Base-by-base conservation (phyloP, 2,329 filamentous ascomycete species). In the Ophiostoma triangulosporum region DNA sequence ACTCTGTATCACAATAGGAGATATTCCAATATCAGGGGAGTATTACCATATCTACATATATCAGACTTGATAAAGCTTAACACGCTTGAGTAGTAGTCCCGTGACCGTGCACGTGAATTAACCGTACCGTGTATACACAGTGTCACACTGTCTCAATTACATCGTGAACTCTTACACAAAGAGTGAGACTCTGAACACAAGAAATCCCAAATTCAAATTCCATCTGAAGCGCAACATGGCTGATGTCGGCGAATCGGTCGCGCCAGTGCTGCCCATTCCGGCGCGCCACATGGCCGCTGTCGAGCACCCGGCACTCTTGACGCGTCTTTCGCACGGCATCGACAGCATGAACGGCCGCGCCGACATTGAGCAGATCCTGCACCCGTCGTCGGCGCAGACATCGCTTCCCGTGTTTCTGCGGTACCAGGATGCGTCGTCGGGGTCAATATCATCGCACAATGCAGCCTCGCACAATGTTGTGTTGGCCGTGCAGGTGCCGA, bases 401-500 rank as follows among this genome's bases (percentile, higher is more conserved):
- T 74, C 75, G 0, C 68, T 81, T 11, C 84, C 84, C 2, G 69
- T 95, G n/a, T 86, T 85, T 61, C 73, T 97, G 52, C 81, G 87
- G 22, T 86, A 86, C 24, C 78, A 88, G 58, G 88, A 94, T 65
- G 83, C 84, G 3, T 81, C 88, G 62, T 82, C 86, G 61, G 84
- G 85, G 60, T 86, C 87, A 8, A 73, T 95, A 57, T 73, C 84
- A 60, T 95, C 91, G 7, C 82, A 83, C 40, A 86, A 84, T 63
- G 78, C 83, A 31, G 70, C 78, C 20, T 86, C 88, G 9, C 87
- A 89, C 64, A 95, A 96, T 63, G 71, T 97, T 20, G 75, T 97
- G 20, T 73, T 98, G 52, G 90, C 89, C 65, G 76, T 98, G 53
- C 89, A 84, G 0, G 80, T 97, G 1, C 91, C 93, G 0, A 93